These are phyloP conservation scores for Fraxinus paxiana DNA, from an alignment of 305 asterid species.

Conservation along the genomic window DNA sequence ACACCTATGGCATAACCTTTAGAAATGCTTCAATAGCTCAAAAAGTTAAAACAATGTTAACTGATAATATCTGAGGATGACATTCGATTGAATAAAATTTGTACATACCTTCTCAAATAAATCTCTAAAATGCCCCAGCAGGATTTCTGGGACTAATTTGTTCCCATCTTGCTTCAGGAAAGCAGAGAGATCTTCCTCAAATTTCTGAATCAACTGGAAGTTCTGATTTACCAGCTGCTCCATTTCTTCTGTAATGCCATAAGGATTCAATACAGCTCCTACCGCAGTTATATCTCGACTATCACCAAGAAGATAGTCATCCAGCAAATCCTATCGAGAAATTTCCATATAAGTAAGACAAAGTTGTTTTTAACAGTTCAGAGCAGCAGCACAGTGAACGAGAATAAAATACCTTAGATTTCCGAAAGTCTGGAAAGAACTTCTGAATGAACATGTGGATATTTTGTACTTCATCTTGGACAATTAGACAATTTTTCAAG, in stretches of 20 bases:
- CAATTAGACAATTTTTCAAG: conserved; percentile 54
- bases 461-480: conserved; percentile 45
- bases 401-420: conserved; percentile 53
- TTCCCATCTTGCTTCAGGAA: conserved; percentile 33
- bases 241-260: conserved; percentile 73
- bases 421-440: conserved; percentile 54
- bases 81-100: background rate
- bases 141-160: conserved; percentile 42
- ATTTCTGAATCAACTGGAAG: conserved; percentile 46
- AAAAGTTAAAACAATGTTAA: background rate
- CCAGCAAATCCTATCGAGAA: conserved; percentile 58
- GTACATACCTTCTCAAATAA: conserved; percentile 48
- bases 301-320: conserved; percentile 63
- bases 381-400: background rate
- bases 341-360: conserved; percentile 21
- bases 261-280: conserved; percentile 51
- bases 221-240: conserved; percentile 50
- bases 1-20: background rate
- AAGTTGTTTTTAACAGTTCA: background rate
- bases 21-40: background rate
- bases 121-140: conserved; percentile 54
- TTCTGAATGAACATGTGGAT: conserved; percentile 47
- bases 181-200: conserved; percentile 44
- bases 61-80: background rate
- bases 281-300: conserved; percentile 30